A percentile compares a stretch with the other conserved stretches of the same genome.
These are phyloP conservation scores for Epichloe sibirici DNA, from an alignment of 2,329 filamentous ascomycete species.

Conservation along the genomic window DNA sequence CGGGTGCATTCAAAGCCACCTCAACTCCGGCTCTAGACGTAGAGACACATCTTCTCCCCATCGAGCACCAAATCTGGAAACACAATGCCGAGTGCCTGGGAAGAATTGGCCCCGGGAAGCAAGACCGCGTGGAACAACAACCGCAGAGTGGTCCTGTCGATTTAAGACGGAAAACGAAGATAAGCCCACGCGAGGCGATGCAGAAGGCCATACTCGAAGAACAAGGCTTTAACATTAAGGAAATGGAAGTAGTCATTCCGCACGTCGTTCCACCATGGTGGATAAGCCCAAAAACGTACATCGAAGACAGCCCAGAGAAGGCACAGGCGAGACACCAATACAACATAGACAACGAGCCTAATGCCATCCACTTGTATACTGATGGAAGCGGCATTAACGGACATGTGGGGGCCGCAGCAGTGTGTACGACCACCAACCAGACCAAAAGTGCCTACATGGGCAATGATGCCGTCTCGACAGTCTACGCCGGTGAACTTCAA, in stretches of 20 bases:
- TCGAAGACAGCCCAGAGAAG: neutral
- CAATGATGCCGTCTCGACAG: neutral
- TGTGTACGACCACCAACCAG: neutral
- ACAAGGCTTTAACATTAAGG: neutral
- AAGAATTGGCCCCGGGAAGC: neutral
- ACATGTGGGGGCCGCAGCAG: neutral
- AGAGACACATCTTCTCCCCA: conserved; percentile 14
- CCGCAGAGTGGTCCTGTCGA: neutral
- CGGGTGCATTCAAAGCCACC: conserved; percentile 13
- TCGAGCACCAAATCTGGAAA: conserved; percentile 8
- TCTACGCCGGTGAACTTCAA: neutral
- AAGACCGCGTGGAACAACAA: neutral
- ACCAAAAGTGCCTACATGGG: neutral
- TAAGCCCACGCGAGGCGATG: neutral
- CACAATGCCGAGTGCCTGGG: neutral
- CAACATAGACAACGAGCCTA: conserved; percentile 1
- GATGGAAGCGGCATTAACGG: conserved; percentile 7
- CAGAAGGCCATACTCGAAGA: neutral
- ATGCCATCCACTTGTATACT: conserved; percentile 3
- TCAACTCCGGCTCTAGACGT: conserved; percentile 13
- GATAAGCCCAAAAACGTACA: neutral
- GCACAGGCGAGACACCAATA: neutral
- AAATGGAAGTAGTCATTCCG: neutral
- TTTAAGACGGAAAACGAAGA: neutral
- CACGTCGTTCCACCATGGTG: conserved; percentile 3